Conservation (phyloP, 179 eudicot species). For the Heliamphora pulchella region DNA sequence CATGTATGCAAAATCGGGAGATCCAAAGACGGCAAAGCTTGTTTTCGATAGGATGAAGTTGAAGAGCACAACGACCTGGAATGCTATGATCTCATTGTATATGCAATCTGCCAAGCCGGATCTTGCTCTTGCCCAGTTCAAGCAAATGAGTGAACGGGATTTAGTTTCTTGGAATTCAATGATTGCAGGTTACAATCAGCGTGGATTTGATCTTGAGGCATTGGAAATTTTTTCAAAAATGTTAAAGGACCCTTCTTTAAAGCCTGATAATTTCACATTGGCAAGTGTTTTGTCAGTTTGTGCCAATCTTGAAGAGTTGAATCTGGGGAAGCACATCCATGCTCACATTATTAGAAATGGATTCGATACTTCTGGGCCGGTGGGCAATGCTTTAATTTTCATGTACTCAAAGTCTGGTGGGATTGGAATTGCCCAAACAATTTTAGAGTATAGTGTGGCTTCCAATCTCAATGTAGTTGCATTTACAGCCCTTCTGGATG, state of each 20-base stretch:
- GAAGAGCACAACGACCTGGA: constrained; percentile 45
- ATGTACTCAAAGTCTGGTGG: constrained; percentile 53
- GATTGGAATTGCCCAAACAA: constrained; percentile 31
- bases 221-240: constrained; percentile 27
- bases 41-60: constrained; percentile 38
- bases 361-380: constrained; percentile 36
- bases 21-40: constrained; percentile 11
- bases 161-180: constrained; percentile 56
- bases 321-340: constrained; percentile 28
- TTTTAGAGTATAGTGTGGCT: constrained; percentile 28
- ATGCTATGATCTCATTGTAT: constrained; percentile 44
- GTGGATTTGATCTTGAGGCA: constrained; percentile 41
- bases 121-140: constrained; percentile 37
- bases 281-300: constrained; percentile 42
- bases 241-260: constrained; percentile 18
- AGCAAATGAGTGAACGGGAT: constrained; percentile 46
- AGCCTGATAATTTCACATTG: constrained; percentile 23
- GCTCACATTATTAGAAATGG: constrained; percentile 32
- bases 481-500: constrained; percentile 48
- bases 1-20: constrained; percentile 15
- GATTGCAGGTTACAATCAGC: constrained; percentile 36
- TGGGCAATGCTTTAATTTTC: constrained; percentile 46
- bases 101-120: constrained; percentile 38
- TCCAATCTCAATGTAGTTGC: constrained; percentile 43
- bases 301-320: constrained; percentile 24